Base-by-base conservation (phyloP, 176 grass and related monocot species). In the Sorghum bicolor region DNA sequence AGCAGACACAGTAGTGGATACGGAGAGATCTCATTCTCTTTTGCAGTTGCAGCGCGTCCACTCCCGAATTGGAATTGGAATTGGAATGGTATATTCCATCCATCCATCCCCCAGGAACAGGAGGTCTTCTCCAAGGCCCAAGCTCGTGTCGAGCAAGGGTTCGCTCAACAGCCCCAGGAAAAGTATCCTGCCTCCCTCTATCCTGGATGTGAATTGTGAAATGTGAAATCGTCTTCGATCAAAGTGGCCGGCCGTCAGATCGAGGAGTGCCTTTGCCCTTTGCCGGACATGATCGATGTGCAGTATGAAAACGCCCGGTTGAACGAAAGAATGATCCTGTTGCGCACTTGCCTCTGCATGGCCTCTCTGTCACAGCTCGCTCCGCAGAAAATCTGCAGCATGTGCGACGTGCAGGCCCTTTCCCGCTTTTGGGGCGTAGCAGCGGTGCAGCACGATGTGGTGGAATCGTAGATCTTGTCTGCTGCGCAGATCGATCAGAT, bases 31-130 rank as follows among this genome's bases (percentile, higher is more conserved):
- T n/a, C n/a, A n/a, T n/a, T n/a, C n/a, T n/a, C n/a, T n/a, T 2
- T 36, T 22, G 28, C 31, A 16, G 52, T 57, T 57, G 52, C 20
- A 9, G 22, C 53, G 19, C 22, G 31, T 43, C 16, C 25, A 40
- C 77, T 43, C 62, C 48, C 50, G 2, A 65, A 11, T 44, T 6
- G 4, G 3, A 32, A 4, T n/a, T n/a, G n/a, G n/a, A n/a, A n/a
- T n/a, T 70, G 4, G 62, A 70, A 7, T 13, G 77, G 88, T 40
- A 80, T 25, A 80, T 84, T 87, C 72, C 65, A 17, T 10, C 52
- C 20, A 3, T 10, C 16, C 62, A n/a, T n/a, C n/a, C n/a, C 33
- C 33, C 34, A 36, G 29, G 6, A 22, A 53, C 52, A 57, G 17
- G 0, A 53, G 0, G 55, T 58, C 55, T 58, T 24, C 7, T 10